A percentile compares a stretch with the other conserved stretches of the same genome.
phyloP scores from a whole-genome alignment of 768 basidiomycete species.

The Amanita inopinata region DNA sequence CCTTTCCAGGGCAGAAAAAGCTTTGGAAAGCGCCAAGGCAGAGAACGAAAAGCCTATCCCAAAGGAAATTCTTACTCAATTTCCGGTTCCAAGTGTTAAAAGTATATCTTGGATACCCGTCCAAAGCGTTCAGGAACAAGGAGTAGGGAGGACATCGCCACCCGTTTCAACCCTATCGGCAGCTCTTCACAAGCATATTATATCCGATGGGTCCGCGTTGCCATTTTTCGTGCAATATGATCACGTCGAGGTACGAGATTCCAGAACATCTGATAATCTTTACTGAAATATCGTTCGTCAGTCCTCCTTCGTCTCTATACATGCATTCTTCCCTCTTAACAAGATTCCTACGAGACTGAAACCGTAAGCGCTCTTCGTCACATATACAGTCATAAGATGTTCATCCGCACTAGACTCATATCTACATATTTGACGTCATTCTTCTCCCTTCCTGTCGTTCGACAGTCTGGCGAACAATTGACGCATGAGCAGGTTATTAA shows the following conservation, averaged over 20 bases:
- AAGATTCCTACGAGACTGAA: constrained; percentile 65
- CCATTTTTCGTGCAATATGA: constrained; percentile 93
- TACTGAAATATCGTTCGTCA: constrained; percentile 21
- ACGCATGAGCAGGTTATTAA: constrained; percentile 88
- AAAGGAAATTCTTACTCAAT: constrained; percentile 64
- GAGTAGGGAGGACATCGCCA: constrained; percentile 31
- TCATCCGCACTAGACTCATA: constrained; percentile 45
- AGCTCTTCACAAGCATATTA: constrained; percentile 52
- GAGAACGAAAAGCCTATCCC: constrained; percentile 85
- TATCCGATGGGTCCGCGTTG: constrained; percentile 53
- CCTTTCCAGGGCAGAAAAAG: constrained; percentile 54
- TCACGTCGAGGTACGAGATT: constrained; percentile 63
- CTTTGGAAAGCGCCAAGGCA: constrained; percentile 73
- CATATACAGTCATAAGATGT: background rate
- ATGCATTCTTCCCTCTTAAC: constrained; percentile 69
- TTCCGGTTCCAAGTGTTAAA: constrained; percentile 87
- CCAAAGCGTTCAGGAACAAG: constrained; percentile 51
- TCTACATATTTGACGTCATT: constrained; percentile 74
- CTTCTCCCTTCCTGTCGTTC: constrained; percentile 78
- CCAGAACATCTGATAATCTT: constrained; percentile 3
- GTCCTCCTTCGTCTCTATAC: constrained; percentile 88
- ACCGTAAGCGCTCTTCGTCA: constrained; percentile 39
- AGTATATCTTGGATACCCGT: constrained; percentile 90
- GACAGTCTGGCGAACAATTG: constrained; percentile 58
- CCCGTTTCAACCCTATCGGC: constrained; percentile 20